These are phyloP conservation scores for Metschnikowia baotianmanensis DNA, from an alignment of 805 yeast genomes.

Conservation along the genomic window DNA sequence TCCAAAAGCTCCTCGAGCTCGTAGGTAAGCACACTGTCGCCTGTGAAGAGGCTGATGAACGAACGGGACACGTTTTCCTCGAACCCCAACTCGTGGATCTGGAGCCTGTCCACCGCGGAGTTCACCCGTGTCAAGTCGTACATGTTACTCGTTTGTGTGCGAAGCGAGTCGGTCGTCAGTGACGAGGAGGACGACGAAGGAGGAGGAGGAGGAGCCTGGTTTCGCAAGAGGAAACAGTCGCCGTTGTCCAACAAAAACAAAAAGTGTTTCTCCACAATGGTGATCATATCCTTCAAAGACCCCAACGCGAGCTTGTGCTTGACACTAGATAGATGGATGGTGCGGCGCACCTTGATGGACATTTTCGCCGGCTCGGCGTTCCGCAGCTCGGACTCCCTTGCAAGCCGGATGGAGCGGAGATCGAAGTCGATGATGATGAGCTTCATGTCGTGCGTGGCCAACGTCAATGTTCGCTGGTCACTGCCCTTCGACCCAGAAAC, in stretches of 20 bases:
- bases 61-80: slow-evolving; percentile 8
- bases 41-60: slow-evolving; percentile 37
- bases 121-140: slow-evolving; percentile 35
- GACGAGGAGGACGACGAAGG: too few species aligned
- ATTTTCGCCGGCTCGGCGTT: slow-evolving; percentile 21
- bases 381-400: slow-evolving; percentile 6
- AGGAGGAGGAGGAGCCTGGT: too few species aligned
- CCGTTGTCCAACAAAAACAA: slow-evolving; percentile 37
- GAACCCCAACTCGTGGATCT: slow-evolving; percentile 24
- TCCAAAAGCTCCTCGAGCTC: slow-evolving; percentile 26
- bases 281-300: slow-evolving; percentile 23
- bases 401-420: slow-evolving; percentile 4
- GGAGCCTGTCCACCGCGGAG: slow-evolving; percentile 32
- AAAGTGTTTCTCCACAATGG: slow-evolving; percentile 32
- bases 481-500: slow-evolving; percentile 4
- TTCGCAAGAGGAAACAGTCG: slow-evolving; percentile 37
- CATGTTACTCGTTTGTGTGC: slow-evolving; percentile 24
- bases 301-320: slow-evolving; percentile 24
- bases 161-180: slow-evolving; percentile 1
- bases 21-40: slow-evolving; percentile 34
- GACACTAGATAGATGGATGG: slow-evolving; percentile 37
- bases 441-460: slow-evolving; percentile 31
- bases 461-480: slow-evolving; percentile 17
- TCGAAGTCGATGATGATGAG: slow-evolving; percentile 28
- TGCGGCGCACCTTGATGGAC: slow-evolving; percentile 27